Base-by-base conservation (phyloP, 2,329 filamentous ascomycete genomes). In the Cryphonectria carpinicola region DNA sequence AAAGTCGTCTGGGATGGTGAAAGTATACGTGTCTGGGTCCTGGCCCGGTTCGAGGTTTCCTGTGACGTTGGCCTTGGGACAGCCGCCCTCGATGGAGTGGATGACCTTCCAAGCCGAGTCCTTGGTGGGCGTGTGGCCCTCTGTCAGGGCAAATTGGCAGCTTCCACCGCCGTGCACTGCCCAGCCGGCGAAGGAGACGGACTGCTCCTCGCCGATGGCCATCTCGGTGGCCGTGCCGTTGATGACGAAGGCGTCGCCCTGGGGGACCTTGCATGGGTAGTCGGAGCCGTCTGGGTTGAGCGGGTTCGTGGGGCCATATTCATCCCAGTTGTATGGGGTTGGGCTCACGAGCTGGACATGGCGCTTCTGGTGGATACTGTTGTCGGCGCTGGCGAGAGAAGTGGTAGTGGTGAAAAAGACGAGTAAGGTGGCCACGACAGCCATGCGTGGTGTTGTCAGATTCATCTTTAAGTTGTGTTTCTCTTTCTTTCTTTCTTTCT, bases 81-180 rank as follows among this genome's bases (percentile, higher is more conserved):
- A 94, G 13, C 91, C 91, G 54, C 92, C 92, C 65, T 90, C 83
- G 69, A 91, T 89, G 0, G 88, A 91, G 77, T 92, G 86, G 75
- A 94, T 91, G 74, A 94, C 92, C 75, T 89, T 89, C 87, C 89
- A 94, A 61, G 83, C 81, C 3, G 84, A 86, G 70, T 85, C 78
- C 71, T 85, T 86, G 1, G 85, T 86, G 17, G 90, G 85, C 22
- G 74, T 70, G 3, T 82, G 80, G 19, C 82, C 80, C 71, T 93
- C 91, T 1, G 90, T 90, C 73, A 94, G 39, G 25, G 54, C 54
- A 43, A 49, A 67, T 37, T 67, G 92, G 79, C 92, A 94, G 4
- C 89, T 92, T 0, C 92, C 92, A 70, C 92, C 92, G 35, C 92
- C 91, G 74, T 95, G 92, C 0, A 86, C 85, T 5, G 91, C 91